Percentiles rank a stretch among this genome's conserved stretches.
phyloP scores from a whole-genome alignment of 257 asterid species.

The Salvia splendens region DNA sequence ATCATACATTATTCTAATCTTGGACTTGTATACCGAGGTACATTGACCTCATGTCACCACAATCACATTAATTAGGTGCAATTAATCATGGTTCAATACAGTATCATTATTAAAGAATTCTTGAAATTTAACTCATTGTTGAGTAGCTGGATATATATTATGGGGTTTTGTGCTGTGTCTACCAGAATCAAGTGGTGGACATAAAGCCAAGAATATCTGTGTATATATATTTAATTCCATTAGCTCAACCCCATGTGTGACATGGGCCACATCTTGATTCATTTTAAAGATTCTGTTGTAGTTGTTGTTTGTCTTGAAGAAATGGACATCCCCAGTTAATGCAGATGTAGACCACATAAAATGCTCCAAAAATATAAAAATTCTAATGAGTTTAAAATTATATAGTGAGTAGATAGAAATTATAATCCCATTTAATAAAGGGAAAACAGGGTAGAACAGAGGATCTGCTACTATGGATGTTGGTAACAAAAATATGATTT shows the following conservation, averaged over 20 bases:
- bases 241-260: conserved; percentile 24
- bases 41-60: not conserved
- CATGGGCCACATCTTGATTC: conserved; percentile 17
- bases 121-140: conserved; percentile 7
- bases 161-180: not conserved
- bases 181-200: not conserved
- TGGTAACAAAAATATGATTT: not conserved
- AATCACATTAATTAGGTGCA: not conserved
- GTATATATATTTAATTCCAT: not conserved
- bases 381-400: not conserved
- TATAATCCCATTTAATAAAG: too few species aligned
- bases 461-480: not conserved
- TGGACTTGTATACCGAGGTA: not conserved
- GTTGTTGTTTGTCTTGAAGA: conserved; percentile 1
- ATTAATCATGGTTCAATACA: not conserved
- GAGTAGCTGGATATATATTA: not conserved
- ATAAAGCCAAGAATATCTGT: not conserved
- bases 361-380: not conserved
- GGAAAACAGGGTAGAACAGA: not conserved
- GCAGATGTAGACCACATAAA: not conserved
- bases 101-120: not conserved
- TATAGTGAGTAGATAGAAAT: too few species aligned
- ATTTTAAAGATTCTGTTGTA: conserved; percentile 1
- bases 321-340: conserved; percentile 12
- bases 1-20: not conserved